A percentile compares a stretch with the other conserved stretches of the same genome.
Conservation (phyloP, 306 rosid genomes). For the Lablab purpureus region DNA sequence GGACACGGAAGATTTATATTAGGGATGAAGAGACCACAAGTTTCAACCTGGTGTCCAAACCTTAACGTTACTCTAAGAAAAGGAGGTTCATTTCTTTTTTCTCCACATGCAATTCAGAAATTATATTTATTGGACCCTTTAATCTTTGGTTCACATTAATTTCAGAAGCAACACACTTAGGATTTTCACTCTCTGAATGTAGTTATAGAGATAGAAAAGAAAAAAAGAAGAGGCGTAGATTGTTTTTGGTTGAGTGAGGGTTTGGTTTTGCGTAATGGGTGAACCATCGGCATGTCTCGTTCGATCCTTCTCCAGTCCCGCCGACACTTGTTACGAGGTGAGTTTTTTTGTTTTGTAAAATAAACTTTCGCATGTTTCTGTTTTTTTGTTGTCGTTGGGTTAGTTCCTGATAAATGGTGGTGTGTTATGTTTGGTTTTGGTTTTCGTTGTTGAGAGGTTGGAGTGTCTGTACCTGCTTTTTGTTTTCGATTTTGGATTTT, state of each 20-base stretch:
- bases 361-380: constrained; percentile 8
- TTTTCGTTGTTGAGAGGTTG: constrained; percentile 35
- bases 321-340: constrained; percentile 65
- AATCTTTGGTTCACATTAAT: constrained; percentile 48
- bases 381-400: constrained; percentile 9
- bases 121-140: not conserved
- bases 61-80: not conserved
- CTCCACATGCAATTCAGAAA: not conserved
- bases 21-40: not conserved
- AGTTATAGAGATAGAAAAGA: not conserved
- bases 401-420: constrained; percentile 44
- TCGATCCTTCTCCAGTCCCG: constrained; percentile 69
- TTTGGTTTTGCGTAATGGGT: constrained; percentile 51
- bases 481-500: not conserved
- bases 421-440: constrained; percentile 29
- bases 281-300: constrained; percentile 68
- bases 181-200: constrained; percentile 11
- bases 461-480: constrained; percentile 40
- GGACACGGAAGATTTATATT: constrained; percentile 17
- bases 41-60: not conserved
- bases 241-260: not conserved
- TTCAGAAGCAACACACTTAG: constrained; percentile 22
- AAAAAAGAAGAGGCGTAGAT: not conserved
- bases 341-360: constrained; percentile 38
- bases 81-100: not conserved